A percentile compares a stretch with the other conserved stretches of the same genome.
These are phyloP conservation scores for Suillus brevipes DNA, from an alignment of 768 basidiomycete species.

Conservation along the genomic window DNA sequence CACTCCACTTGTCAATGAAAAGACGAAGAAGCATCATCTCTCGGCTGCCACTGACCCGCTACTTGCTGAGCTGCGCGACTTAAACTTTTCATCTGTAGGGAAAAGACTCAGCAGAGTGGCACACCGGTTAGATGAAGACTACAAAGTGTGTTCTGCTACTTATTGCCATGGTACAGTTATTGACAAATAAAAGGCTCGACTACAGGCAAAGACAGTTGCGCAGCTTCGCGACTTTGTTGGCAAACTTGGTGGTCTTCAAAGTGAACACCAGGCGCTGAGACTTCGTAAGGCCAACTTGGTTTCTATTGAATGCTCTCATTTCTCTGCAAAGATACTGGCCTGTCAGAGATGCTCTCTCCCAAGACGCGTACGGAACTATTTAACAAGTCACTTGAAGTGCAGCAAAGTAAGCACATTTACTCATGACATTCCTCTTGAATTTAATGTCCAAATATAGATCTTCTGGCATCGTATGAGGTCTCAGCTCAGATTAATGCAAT, in stretches of 20 bases:
- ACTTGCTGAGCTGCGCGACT: constrained; percentile 79
- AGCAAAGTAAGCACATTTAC: constrained; percentile 70
- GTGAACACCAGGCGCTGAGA: constrained; percentile 85
- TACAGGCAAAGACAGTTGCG: constrained; percentile 86
- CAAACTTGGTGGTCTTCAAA: constrained; percentile 88
- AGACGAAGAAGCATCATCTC: constrained; percentile 87
- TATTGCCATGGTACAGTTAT: constrained; percentile 7
- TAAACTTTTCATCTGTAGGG: constrained; percentile 91
- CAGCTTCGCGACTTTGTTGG: constrained; percentile 96
- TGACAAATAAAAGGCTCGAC: constrained; percentile 55
- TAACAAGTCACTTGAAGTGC: constrained; percentile 90
- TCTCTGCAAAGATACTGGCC: constrained; percentile 70
- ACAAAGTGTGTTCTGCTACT: constrained; percentile 57
- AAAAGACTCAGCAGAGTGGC: constrained; percentile 79
- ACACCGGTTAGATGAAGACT: constrained; percentile 85
- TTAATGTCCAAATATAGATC: constrained; percentile 49
- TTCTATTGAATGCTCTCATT: constrained; percentile 11
- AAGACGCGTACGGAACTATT: constrained; percentile 85
- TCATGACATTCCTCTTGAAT: constrained; percentile 13
- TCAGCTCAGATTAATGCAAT: constrained; percentile 79
- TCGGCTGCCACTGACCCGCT: constrained; percentile 78
- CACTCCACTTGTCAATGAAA: constrained; percentile 65
- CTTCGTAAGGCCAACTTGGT: constrained; percentile 61
- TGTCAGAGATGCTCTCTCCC: constrained; percentile 90
- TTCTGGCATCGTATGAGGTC: constrained; percentile 91